Evolutionary conservation across 2,329 filamentous ascomycete species (phyloP), one percentile per base, ranked within the genome.

Genomic region (Cladophialophora immunda): DNA sequence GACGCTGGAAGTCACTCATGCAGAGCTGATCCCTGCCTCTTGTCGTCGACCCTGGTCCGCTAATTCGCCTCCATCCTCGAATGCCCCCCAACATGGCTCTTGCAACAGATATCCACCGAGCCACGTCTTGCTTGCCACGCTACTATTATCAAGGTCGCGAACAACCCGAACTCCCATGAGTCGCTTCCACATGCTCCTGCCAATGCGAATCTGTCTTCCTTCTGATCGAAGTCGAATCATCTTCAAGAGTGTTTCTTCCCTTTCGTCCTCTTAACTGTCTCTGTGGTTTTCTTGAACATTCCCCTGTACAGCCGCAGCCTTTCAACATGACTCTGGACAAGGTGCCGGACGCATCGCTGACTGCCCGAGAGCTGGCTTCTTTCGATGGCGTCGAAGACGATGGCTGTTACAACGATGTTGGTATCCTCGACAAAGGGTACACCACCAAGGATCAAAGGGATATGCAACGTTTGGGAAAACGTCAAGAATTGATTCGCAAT

Each of bases 401-500:
- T 19, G 62, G 55, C 11, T 47, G 45, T n/a, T 65, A 65, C 62
- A 65, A 65, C 34, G 62, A 65, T 60, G 62, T 65, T 22, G 62
- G 62, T 45, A 59, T 65, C 25, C 62, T 59, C 52, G 56, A 60
- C 34, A 68, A 63, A 11, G 56, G 66, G 1, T 69, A 71, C 27
- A 65, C 62, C 8, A 22, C 62, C 62, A 65, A 65, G 41, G 75
- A 76, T 52, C 69, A 72, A 17, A 68, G 65, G 19, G 80, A 85
- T 62, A 83, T 85, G 80, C 76, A 76, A 41, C 80, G 83, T 19
- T 78, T 86, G 81, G 84, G 84, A 38, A 85, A 84, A 74, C 76
- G 77, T 27, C 83, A 84, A 65, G 81, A 85, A 56, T 76, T 86
- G 67, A 80, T 81, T 67, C 63, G 75, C 58, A 71, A 75, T 57